Percentiles rank a stretch among this genome's conserved stretches.
Evolutionary conservation across 1,284 basidiomycete genomes (phyloP).

Genomic region (Fomitopsis schrenkii): DNA sequence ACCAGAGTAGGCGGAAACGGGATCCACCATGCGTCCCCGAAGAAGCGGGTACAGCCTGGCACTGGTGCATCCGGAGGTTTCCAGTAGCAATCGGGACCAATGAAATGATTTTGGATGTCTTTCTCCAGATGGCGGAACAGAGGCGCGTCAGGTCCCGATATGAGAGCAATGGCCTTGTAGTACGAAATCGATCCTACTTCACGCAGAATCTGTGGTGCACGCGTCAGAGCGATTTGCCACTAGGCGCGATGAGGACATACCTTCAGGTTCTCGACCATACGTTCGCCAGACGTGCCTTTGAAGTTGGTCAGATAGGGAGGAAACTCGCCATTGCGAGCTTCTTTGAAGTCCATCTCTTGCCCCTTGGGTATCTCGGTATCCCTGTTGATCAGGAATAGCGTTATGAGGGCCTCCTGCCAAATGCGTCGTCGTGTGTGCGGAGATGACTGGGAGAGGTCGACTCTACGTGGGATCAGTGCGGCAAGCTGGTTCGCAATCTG

Average conservation of each 20-base stretch:
- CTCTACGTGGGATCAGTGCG: slow-evolving; percentile 29
- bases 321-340: slow-evolving; percentile 54
- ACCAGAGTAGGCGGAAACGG: slow-evolving; percentile 76
- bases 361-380: slow-evolving; percentile 59
- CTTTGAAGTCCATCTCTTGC: slow-evolving; percentile 58
- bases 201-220: slow-evolving; percentile 51
- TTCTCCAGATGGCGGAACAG: slow-evolving; percentile 44
- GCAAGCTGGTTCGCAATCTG: background rate
- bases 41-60: slow-evolving; percentile 44
- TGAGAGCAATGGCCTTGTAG: slow-evolving; percentile 41
- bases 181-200: slow-evolving; percentile 58
- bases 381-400: slow-evolving; percentile 59
- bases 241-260: slow-evolving; percentile 31
- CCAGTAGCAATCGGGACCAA: slow-evolving; percentile 74
- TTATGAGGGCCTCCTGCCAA: slow-evolving; percentile 80
- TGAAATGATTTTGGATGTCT: slow-evolving; percentile 49
- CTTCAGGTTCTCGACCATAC: slow-evolving; percentile 81
- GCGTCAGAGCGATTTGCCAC: background rate
- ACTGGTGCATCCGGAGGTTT: slow-evolving; percentile 28
- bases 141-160: slow-evolving; percentile 43
- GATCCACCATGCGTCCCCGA: slow-evolving; percentile 76
- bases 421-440: slow-evolving; percentile 70
- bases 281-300: slow-evolving; percentile 63
- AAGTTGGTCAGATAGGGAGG: slow-evolving; percentile 75
- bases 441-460: slow-evolving; percentile 59